Evolutionary conservation across 2,329 filamentous ascomycete genomes (phyloP).

Genomic region (Purpureocillium lavendulum): DNA sequence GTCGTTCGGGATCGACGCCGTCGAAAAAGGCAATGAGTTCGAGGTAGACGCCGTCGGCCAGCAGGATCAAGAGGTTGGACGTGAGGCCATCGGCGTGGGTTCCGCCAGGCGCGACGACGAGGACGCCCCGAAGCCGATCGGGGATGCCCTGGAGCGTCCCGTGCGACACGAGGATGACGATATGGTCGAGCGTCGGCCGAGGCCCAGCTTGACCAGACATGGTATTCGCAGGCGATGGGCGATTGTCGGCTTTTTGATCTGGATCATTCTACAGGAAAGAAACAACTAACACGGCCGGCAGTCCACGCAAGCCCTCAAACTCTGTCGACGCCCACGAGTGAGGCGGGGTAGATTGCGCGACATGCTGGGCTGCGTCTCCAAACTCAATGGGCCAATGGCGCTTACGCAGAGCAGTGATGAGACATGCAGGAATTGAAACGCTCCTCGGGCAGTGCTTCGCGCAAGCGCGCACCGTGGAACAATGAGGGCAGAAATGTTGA

Average conservation of each 20-base stretch:
- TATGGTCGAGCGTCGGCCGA: slow-evolving; percentile 46
- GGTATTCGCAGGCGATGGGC: not conserved
- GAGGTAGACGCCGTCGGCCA: slow-evolving; percentile 57
- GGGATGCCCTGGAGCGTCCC: slow-evolving; percentile 37
- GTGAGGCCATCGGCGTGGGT: slow-evolving; percentile 51
- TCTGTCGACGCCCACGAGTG: not conserved
- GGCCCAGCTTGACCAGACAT: slow-evolving; percentile 7
- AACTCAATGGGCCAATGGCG: too few species aligned
- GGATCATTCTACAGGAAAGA: too few species aligned
- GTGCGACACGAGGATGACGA: slow-evolving; percentile 54
- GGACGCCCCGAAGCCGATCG: slow-evolving; percentile 39
- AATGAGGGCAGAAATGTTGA: too few species aligned
- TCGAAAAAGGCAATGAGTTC: slow-evolving; percentile 57
- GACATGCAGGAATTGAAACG: too few species aligned
- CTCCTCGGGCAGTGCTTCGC: too few species aligned
- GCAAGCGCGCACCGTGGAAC: too few species aligned
- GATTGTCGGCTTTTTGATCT: too few species aligned
- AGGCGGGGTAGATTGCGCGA: slow-evolving; percentile 2
- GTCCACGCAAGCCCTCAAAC: too few species aligned
- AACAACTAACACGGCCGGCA: too few species aligned
- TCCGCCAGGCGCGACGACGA: slow-evolving; percentile 53
- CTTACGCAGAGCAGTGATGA: too few species aligned
- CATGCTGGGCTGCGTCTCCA: not conserved
- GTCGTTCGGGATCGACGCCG: slow-evolving; percentile 26
- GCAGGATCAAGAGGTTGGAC: slow-evolving; percentile 53